Evolutionary conservation across 352 stramenopile genomes (phyloP).

Genomic region (Elongisporangium undulatum): DNA sequence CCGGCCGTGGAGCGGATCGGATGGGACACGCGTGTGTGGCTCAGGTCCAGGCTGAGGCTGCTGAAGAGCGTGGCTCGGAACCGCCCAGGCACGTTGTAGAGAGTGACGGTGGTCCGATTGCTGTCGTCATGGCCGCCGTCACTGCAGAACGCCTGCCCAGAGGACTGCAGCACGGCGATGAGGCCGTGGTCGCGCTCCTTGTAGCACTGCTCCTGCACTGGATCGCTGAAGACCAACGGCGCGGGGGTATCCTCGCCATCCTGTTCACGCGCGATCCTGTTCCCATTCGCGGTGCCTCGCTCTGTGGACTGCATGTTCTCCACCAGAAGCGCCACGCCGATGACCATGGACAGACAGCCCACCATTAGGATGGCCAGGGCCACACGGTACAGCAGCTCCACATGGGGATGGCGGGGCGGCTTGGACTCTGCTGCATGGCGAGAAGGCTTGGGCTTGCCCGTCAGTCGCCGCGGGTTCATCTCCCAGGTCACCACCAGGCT

Average conservation of each 20-base stretch:
- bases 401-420: neutral
- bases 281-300: neutral
- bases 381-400: neutral
- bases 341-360: neutral
- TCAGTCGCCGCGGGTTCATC: neutral
- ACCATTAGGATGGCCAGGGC: neutral
- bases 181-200: conserved; percentile 4
- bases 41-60: conserved; percentile 17
- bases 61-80: conserved; percentile 15
- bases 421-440: neutral
- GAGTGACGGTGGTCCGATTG: neutral
- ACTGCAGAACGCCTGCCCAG: neutral
- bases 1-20: conserved; percentile 19
- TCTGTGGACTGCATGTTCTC: neutral
- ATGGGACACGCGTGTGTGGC: conserved; percentile 9
- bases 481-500: neutral
- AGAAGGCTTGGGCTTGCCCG: neutral
- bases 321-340: neutral
- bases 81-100: neutral
- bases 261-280: neutral
- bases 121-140: neutral
- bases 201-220: conserved; percentile 3
- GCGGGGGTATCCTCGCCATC: neutral
- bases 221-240: neutral
- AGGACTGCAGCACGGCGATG: neutral